These are phyloP conservation scores for Aphanocladium album DNA, from an alignment of 2,329 filamentous ascomycete genomes.

Conservation along the genomic window DNA sequence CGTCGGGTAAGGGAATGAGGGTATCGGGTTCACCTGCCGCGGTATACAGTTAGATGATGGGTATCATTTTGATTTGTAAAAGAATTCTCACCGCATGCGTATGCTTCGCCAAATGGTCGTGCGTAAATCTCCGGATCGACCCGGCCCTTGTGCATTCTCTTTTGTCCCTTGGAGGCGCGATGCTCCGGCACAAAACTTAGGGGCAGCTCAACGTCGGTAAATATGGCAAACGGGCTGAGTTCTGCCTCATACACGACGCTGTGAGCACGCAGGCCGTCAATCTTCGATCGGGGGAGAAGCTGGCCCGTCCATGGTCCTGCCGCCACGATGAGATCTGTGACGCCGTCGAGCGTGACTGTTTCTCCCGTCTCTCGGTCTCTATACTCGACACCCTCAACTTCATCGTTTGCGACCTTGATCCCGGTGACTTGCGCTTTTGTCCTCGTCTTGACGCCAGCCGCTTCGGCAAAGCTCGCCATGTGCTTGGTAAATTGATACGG, in stretches of 20 bases:
- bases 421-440: conserved; percentile 61
- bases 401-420: conserved; percentile 51
- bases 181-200: conserved; percentile 53
- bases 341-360: conserved; percentile 32
- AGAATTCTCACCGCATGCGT: conserved; percentile 67
- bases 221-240: conserved; percentile 71
- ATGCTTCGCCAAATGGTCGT: conserved; percentile 80
- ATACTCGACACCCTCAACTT: conserved; percentile 59
- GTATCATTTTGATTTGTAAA: neutral
- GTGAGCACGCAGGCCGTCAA: conserved; percentile 57
- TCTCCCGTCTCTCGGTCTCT: conserved; percentile 41
- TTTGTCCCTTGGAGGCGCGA: conserved; percentile 41
- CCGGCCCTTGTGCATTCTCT: conserved; percentile 51
- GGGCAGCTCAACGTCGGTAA: conserved; percentile 79
- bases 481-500: conserved; percentile 84
- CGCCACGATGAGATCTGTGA: conserved; percentile 51
- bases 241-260: conserved; percentile 60
- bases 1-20: conserved; percentile 66
- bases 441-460: conserved; percentile 63
- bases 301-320: conserved; percentile 60
- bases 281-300: conserved; percentile 52
- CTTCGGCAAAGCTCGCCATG: conserved; percentile 71
- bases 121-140: conserved; percentile 93
- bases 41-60: neutral
- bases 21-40: conserved; percentile 67